phyloP scores from a whole-genome alignment of 805 yeast species.

The Wickerhamomyces bisporus region DNA sequence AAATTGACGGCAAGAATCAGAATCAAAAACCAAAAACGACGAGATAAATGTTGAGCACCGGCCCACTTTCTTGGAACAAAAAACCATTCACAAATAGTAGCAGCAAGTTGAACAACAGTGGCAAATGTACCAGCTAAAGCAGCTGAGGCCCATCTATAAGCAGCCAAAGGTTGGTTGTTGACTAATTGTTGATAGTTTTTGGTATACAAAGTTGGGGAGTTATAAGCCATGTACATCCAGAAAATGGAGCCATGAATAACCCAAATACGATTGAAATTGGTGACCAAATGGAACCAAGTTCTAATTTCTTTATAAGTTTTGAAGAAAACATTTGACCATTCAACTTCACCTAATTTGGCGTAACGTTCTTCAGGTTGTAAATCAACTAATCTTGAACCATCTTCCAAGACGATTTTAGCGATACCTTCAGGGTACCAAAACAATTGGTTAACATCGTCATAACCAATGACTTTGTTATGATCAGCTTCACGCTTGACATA shows the following conservation, averaged over 20 bases:
- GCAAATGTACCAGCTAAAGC: constrained; percentile 94
- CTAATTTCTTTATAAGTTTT: constrained; percentile 94
- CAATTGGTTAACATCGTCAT: constrained; percentile 97
- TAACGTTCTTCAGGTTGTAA: constrained; percentile 88
- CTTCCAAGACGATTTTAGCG: constrained; percentile 83
- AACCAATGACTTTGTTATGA: constrained; percentile 78
- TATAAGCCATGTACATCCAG: constrained; percentile 95
- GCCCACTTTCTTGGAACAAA: constrained; percentile 99
- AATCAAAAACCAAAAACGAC: constrained; percentile 76
- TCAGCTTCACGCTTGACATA: constrained; percentile 81
- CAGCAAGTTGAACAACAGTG: constrained; percentile 70
- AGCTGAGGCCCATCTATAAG: constrained; percentile 87
- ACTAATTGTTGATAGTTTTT: constrained; percentile 76
- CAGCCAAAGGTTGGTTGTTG: constrained; percentile 83
- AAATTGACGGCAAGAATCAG: constrained; percentile 65
- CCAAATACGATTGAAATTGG: constrained; percentile 98
- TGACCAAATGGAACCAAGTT: constrained; percentile 94
- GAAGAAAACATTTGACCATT: constrained; percentile 88
- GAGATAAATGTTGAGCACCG: constrained; percentile 94
- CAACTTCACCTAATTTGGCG: constrained; percentile 83
- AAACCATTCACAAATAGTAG: constrained; percentile 89
- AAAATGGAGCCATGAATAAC: constrained; percentile 81
- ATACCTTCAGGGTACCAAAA: constrained; percentile 99
- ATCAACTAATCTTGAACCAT: constrained; percentile 88
- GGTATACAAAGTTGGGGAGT: constrained; percentile 89